Evolutionary conservation across 2,329 filamentous ascomycete species (phyloP), one percentile per base, ranked within the genome.

Genomic region (Neofusicoccum laricinum): DNA sequence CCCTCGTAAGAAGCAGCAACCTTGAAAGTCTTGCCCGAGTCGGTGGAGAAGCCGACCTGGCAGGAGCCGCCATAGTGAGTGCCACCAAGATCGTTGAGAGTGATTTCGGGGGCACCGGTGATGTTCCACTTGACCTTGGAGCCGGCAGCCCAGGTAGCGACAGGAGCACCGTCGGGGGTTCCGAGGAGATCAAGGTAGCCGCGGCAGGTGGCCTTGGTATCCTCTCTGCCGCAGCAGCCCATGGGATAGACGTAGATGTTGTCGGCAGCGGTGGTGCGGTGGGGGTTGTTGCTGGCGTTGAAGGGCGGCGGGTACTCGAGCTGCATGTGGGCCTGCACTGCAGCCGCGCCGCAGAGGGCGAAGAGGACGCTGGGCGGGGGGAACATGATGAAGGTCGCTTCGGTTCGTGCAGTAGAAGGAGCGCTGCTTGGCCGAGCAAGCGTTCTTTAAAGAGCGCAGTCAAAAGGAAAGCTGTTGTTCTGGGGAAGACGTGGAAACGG

Each of bases 1-100:
- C 81, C 81, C 64, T 82, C 77, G 68, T 79, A 82, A 10, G 75
- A 78, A 11, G 76, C 78, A 4, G 76, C 78, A 4, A 81, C 77
- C 59, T 77, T 77, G 73, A 81, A 82, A 0, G 76, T 80, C 61
- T 76, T 69, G 62, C 80, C 80, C 40, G 72, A 70, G 65, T 83
- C 80, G 19, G 71, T 69, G 15, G 75, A 79, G 69, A 81, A 78
- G 6, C 80, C 81, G 8, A 80, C 76, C 67, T 82, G 80, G 69
- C 80, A 82, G 10, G 75, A 78, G 38, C 81, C 81, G 61, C 81
- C 81, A 61, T 75, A 80, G 67, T 83, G 80, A 45, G 78, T 82
- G 14, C 77, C 53, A 11, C 62, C 62, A 17, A 58, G 51, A 5
- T 58, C 43, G 62, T 58, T 58, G 19, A 50, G 21, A 32, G 62